These are phyloP conservation scores for Cytospora chrysosperma DNA, from an alignment of 2,329 filamentous ascomycete genomes.

Conservation along the genomic window DNA sequence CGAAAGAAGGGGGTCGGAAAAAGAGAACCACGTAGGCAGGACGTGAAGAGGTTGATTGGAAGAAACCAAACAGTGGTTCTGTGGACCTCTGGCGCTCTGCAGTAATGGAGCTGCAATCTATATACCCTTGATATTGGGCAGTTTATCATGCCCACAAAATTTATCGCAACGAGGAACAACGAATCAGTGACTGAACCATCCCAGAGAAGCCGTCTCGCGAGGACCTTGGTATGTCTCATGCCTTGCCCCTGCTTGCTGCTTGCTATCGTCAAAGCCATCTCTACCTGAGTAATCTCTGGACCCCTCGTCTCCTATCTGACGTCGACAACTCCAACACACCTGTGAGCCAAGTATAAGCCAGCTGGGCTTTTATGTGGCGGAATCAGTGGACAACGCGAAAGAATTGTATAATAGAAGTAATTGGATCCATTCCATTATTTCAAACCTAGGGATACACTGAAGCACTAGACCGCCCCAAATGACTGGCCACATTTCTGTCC, in stretches of 20 bases:
- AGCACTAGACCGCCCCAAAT: not conserved
- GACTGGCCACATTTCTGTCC: not conserved
- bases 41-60: not conserved
- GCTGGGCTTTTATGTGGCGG: not conserved
- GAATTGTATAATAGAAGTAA: not conserved
- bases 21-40: not conserved
- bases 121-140: conserved; percentile 5
- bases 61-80: not conserved
- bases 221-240: not conserved
- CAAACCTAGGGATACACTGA: not conserved
- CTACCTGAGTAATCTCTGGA: too few relatives aligned
- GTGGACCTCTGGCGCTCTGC: not conserved
- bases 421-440: not conserved
- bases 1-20: not conserved
- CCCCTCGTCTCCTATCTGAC: too few relatives aligned
- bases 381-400: not conserved
- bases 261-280: too few relatives aligned
- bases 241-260: too few relatives aligned
- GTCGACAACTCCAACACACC: not conserved
- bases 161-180: not conserved
- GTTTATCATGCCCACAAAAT: not conserved
- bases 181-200: not conserved
- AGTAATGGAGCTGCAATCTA: not conserved
- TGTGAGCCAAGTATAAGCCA: not conserved
- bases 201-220: not conserved